Evolutionary conservation across 2,329 filamentous ascomycete species (phyloP), one percentile per base, ranked within the genome.

Genomic region (Ophiostoma ulmi): DNA sequence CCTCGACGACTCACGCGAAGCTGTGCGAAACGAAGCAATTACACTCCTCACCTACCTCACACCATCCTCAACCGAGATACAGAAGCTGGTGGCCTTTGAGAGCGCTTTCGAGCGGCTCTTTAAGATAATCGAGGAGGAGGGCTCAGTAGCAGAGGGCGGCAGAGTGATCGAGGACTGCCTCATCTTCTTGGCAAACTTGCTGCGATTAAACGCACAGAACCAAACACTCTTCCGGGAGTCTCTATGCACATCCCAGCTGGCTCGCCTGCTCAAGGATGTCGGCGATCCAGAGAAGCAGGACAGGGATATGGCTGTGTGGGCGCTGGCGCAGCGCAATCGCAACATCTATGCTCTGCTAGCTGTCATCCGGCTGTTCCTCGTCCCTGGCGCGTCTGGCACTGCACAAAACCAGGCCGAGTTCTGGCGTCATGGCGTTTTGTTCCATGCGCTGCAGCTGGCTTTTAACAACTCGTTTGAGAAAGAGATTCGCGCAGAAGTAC

Each of bases 31-130:
- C 80, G 92, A 96, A 80, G 93, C 89, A 5, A 85, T 99, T 38
- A 85, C 90, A n/a, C 85, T 99, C 17, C 86, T 99, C 67, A 97
- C 92, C 41, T 91, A 93, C 71, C 84, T 99, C 39, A 97, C 95
- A 0, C 92, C 93, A 39, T 90, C 89, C 0, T 97, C 94, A 10
- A 82, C 90, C 61, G 94, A 98, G 76, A 87, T 99, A 69, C 94
- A 98, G 78, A 98, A 98, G 79, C 85, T 98, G 1, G 94, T 98
- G 35, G 95, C 93, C 0, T 98, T 97, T 75, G 93, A 97, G 76
- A 94, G 93, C 83, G 92, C 94, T 0, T 98, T 97, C 76, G 93
- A 95, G 73, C 89, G 90, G 63, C 83, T 96, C 36, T 97, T 98
- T 78, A 84, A 84, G 64, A 89, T 98, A 69, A 91, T 99, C 69